Conservation (phyloP, 176 grass and related monocot species). For the Oropetium thomaeum region DNA sequence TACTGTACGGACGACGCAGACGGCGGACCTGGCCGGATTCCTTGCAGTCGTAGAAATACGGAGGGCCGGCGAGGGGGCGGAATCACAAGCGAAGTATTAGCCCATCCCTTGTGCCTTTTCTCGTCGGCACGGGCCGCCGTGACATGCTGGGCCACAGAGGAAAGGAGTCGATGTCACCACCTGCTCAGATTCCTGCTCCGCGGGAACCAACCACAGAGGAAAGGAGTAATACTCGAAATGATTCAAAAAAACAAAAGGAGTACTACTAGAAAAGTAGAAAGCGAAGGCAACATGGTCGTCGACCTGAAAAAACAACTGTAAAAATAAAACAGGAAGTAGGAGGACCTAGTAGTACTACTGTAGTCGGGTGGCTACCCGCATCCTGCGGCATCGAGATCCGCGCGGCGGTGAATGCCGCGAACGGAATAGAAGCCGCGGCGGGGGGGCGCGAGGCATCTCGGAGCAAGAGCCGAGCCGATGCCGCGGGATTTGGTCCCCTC, state of each 20-base stretch:
- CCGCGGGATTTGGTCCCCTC: slow-evolving; percentile 41
- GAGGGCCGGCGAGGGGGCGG: neutral
- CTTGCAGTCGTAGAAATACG: no score
- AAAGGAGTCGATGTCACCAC: neutral
- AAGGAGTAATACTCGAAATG: no score
- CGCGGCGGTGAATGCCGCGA: slow-evolving; percentile 23
- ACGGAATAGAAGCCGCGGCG: slow-evolving; percentile 36
- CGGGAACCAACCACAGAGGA: no score
- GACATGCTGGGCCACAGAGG: neutral
- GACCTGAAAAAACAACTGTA: neutral
- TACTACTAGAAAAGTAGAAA: no score
- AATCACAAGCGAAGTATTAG: neutral
- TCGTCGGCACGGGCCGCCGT: neutral
- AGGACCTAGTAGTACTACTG: no score
- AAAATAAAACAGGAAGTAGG: no score
- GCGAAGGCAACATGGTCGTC: no score
- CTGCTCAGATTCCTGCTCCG: neutral
- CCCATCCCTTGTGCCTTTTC: neutral
- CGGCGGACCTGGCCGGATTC: no score
- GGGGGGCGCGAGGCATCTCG: neutral
- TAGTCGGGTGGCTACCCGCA: neutral
- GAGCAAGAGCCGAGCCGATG: slow-evolving; percentile 40
- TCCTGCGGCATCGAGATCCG: slow-evolving; percentile 9
- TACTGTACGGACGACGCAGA: no score
- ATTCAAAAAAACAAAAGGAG: no score